phyloP scores from a whole-genome alignment of 2,329 filamentous ascomycete genomes.

The Colletotrichum filicis region DNA sequence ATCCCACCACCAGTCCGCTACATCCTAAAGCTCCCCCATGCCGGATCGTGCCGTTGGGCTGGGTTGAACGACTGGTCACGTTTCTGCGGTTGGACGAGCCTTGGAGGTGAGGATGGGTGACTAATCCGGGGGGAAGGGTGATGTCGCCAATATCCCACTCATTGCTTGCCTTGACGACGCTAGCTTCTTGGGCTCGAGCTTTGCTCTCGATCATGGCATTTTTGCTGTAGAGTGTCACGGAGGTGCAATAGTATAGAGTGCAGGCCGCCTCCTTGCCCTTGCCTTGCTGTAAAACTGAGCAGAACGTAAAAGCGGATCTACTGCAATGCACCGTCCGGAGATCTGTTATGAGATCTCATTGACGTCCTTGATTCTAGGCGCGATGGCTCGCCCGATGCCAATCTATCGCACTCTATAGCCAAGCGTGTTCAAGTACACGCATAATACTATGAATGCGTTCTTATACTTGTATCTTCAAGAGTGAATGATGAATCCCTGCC shows the following conservation, averaged over 20 bases:
- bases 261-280: background rate
- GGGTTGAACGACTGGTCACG: slow-evolving; percentile 3
- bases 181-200: background rate
- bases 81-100: background rate
- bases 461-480: background rate
- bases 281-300: background rate
- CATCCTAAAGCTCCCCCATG: background rate
- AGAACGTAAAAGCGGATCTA: background rate
- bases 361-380: background rate
- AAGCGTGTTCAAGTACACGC: background rate
- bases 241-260: background rate
- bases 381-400: too few relatives aligned
- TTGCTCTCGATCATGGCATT: background rate
- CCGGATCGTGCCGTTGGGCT: slow-evolving; percentile 16
- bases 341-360: background rate
- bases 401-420: background rate
- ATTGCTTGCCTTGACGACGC: background rate
- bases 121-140: background rate
- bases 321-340: background rate
- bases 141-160: background rate
- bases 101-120: background rate
- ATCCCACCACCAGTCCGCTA: background rate
- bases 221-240: background rate
- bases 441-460: too few relatives aligned
- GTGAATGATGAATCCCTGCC: too few relatives aligned